Percentiles rank a stretch among this genome's conserved stretches.
These are phyloP conservation scores for Orbilia javanica DNA, from an alignment of 2,329 filamentous ascomycete species.

Conservation along the genomic window DNA sequence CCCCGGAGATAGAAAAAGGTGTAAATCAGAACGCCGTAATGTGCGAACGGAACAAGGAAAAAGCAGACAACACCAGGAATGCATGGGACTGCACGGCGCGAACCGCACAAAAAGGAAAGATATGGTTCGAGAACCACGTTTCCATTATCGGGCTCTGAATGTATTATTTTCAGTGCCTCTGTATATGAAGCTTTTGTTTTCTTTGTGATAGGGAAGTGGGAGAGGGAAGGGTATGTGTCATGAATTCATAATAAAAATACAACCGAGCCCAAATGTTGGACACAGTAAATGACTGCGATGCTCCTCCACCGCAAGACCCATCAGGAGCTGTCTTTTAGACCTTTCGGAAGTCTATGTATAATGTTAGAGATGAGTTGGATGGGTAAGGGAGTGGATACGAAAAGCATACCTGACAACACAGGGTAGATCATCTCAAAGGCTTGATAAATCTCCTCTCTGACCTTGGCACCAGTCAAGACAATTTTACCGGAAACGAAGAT, in stretches of 20 bases:
- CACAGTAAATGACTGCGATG: constrained; percentile 40
- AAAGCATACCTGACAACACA: constrained; percentile 81
- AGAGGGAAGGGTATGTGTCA: constrained; percentile 49
- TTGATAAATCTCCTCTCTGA: constrained; percentile 97
- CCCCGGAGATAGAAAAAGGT: constrained; percentile 23
- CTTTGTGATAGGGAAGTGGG: constrained; percentile 9
- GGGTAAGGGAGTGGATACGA: constrained; percentile 63
- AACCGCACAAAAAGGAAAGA: constrained; percentile 45
- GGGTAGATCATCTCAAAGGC: constrained; percentile 98
- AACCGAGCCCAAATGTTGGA: constrained; percentile 35
- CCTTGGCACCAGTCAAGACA: constrained; percentile 95
- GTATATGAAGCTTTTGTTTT: constrained; percentile 33
- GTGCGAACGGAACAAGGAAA: constrained; percentile 33
- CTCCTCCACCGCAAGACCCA: constrained; percentile 35
- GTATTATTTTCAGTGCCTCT: constrained; percentile 40
- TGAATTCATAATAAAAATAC: constrained; percentile 59
- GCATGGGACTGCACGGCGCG: constrained; percentile 41
- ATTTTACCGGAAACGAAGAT: constrained; percentile 99
- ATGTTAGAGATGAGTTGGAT: constrained; percentile 57
- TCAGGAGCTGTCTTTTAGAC: constrained; percentile 66
- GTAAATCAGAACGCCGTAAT: constrained; percentile 51
- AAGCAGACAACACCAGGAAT: constrained; percentile 58
- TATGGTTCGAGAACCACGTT: constrained; percentile 40
- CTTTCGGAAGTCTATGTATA: constrained; percentile 73
- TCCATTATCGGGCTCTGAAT: constrained; percentile 44